These are phyloP conservation scores for Ceratocystis alfenasii DNA, from an alignment of 2,329 filamentous ascomycete genomes.

Conservation along the genomic window DNA sequence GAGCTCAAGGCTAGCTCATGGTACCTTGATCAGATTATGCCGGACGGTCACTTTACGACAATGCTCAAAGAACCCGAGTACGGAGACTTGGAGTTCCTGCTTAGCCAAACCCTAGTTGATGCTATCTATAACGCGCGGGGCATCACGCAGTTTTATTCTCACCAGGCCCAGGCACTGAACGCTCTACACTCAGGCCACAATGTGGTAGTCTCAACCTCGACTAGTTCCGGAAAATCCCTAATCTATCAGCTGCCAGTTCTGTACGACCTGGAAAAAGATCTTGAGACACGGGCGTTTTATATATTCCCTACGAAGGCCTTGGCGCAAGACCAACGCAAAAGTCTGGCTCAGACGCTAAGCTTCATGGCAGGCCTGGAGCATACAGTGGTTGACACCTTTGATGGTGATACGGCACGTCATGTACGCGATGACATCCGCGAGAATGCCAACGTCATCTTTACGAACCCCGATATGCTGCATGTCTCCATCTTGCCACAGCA, in stretches of 20 bases:
- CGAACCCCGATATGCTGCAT: conserved; percentile 96
- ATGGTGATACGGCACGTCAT: conserved; percentile 80
- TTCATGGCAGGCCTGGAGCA: conserved; percentile 70
- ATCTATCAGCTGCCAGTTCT: conserved; percentile 94
- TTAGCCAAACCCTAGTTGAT: conserved; percentile 90
- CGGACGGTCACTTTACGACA: conserved; percentile 82
- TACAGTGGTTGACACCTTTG: conserved; percentile 79
- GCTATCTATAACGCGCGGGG: conserved; percentile 84
- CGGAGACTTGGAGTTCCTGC: conserved; percentile 69
- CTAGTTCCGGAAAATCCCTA: conserved; percentile 92
- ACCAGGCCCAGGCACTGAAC: conserved; percentile 91
- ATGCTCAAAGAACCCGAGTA: conserved; percentile 72
- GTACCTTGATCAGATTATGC: conserved; percentile 88
- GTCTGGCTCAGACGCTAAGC: conserved; percentile 68
- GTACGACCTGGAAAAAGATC: conserved; percentile 69
- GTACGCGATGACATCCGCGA: conserved; percentile 72
- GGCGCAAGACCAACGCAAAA: conserved; percentile 85
- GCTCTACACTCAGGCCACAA: conserved; percentile 67
- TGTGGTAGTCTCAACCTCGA: conserved; percentile 88
- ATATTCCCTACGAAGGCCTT: conserved; percentile 97
- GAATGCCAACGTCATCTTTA: conserved; percentile 85
- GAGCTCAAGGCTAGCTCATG: conserved; percentile 73
- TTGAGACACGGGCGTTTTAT: conserved; percentile 75
- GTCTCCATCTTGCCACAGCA: conserved; percentile 89
- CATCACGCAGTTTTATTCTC: conserved; percentile 76